Conservation (phyloP, 1,284 basidiomycete genomes). For the Cutaneotrichosporon cutaneum region DNA sequence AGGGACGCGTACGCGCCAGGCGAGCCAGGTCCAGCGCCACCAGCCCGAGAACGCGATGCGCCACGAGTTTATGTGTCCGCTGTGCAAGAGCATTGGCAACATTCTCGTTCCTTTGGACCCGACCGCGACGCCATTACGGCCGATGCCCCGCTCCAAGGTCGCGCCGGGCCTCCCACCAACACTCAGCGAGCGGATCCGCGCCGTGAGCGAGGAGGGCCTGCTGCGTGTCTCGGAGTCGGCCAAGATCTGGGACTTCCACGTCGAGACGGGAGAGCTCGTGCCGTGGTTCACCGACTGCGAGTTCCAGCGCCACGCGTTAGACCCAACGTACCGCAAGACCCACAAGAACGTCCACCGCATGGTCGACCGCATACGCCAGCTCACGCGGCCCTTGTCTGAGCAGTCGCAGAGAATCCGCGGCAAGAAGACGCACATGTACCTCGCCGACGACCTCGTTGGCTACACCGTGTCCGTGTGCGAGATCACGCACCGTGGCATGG, state of each 20-base stretch:
- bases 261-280: slow-evolving; percentile 50
- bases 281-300: slow-evolving; percentile 50
- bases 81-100: slow-evolving; percentile 98
- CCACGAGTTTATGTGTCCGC: slow-evolving; percentile 92
- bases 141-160: slow-evolving; percentile 26
- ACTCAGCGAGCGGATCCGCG: slow-evolving; percentile 44
- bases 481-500: slow-evolving; percentile 70
- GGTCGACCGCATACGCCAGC: slow-evolving; percentile 44
- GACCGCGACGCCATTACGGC: slow-evolving; percentile 25
- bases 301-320: slow-evolving; percentile 31
- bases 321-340: slow-evolving; percentile 32
- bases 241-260: slow-evolving; percentile 51
- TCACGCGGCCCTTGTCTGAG: slow-evolving; percentile 47
- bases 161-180: slow-evolving; percentile 27
- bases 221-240: slow-evolving; percentile 44
- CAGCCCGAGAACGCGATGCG: slow-evolving; percentile 91
- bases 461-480: slow-evolving; percentile 84
- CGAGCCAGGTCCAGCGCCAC: slow-evolving; percentile 84
- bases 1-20: slow-evolving; percentile 84
- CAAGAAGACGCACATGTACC: slow-evolving; percentile 61
- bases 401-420: slow-evolving; percentile 49
- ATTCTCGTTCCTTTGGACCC: slow-evolving; percentile 77
- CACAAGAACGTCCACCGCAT: slow-evolving; percentile 38
- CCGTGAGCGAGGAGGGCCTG: slow-evolving; percentile 48
- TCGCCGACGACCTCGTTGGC: slow-evolving; percentile 85